Conservation (phyloP, 805 yeast species). For the Saccharomycopsis oosterbeekiorum region DNA sequence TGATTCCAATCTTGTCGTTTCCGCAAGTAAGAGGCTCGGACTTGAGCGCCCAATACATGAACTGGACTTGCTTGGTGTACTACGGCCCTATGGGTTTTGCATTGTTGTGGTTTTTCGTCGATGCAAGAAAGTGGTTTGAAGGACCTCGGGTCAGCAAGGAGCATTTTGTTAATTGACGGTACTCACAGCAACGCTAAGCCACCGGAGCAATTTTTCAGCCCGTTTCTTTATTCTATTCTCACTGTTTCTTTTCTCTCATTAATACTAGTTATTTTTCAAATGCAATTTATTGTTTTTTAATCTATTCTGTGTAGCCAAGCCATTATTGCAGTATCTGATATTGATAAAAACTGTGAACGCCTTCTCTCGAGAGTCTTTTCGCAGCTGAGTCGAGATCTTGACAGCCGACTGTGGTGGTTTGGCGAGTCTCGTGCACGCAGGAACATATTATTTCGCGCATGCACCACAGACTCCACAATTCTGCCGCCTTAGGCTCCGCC, state of each 20-base stretch:
- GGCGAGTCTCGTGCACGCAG: background rate
- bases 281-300: no score
- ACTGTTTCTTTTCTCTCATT: no score
- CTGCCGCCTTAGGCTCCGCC: background rate
- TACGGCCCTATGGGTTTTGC: constrained; percentile 48
- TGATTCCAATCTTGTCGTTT: constrained; percentile 40
- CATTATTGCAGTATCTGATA: no score
- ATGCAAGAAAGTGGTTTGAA: constrained; percentile 43
- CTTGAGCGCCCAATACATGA: constrained; percentile 40
- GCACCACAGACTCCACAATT: background rate
- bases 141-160: constrained; percentile 47
- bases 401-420: no score
- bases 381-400: no score
- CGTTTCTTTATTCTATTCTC: no score
- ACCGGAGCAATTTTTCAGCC: background rate
- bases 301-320: no score
- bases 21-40: constrained; percentile 21
- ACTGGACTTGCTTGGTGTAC: constrained; percentile 60
- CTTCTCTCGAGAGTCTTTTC: no score
- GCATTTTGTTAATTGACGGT: background rate
- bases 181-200: no score
- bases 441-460: background rate
- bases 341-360: no score
- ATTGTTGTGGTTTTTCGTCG: constrained; percentile 39
- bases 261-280: no score